Evolutionary conservation across 2,329 filamentous ascomycete genomes (phyloP).

Genomic region (Aspergillus sp.): DNA sequence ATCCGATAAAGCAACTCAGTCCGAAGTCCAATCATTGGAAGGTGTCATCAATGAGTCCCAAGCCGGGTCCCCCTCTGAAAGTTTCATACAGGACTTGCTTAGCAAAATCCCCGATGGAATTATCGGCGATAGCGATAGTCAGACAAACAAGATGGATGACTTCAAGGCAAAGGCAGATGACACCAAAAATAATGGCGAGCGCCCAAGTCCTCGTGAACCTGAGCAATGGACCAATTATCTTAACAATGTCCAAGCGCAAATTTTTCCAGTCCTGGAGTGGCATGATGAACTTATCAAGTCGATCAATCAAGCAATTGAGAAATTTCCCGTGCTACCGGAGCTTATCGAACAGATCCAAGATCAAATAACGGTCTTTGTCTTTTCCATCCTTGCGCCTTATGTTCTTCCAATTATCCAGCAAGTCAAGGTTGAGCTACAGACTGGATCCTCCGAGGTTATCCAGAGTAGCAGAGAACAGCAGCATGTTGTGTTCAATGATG

Average conservation of each 20-base stretch:
- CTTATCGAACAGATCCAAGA: constrained; percentile 83
- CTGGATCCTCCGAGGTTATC: constrained; percentile 82
- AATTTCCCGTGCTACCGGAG: constrained; percentile 79
- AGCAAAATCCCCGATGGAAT: constrained; percentile 77
- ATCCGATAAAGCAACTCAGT: constrained; percentile 85
- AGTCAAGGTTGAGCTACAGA: constrained; percentile 80
- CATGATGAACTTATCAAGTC: constrained; percentile 82
- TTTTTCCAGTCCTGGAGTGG: constrained; percentile 86
- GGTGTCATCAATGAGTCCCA: constrained; percentile 65
- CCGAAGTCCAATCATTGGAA: constrained; percentile 83
- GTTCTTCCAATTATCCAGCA: constrained; percentile 80
- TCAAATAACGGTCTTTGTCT: constrained; percentile 83
- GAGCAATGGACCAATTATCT: constrained; percentile 81
- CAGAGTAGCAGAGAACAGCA: constrained; percentile 79
- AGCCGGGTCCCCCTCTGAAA: constrained; percentile 62
- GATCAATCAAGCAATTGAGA: constrained; percentile 73
- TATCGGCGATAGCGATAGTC: constrained; percentile 60
- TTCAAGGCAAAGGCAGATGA: constrained; percentile 71
- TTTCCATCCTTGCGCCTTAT: constrained; percentile 85
- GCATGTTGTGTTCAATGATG: constrained; percentile 78
- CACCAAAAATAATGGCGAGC: constrained; percentile 69
- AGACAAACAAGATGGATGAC: constrained; percentile 71
- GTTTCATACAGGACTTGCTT: constrained; percentile 71
- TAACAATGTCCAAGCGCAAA: constrained; percentile 66
- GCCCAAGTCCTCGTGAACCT: constrained; percentile 71